Conservation (phyloP, 768 basidiomycete species). For the Phanerodontia chrysosporium region DNA sequence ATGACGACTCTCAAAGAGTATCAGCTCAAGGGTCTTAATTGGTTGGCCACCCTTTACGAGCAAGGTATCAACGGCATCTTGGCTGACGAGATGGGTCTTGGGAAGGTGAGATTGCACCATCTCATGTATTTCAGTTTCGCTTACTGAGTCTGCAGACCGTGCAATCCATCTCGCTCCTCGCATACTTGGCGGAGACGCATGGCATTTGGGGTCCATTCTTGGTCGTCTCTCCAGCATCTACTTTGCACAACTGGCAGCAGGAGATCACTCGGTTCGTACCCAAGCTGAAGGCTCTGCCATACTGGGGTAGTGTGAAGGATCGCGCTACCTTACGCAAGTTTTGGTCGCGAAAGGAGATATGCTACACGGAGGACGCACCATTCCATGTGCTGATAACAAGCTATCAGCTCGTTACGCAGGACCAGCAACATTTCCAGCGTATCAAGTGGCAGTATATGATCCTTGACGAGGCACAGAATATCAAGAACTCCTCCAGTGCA, state of each 20-base stretch:
- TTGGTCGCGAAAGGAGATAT: conserved; percentile 97
- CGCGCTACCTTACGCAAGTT: conserved; percentile 91
- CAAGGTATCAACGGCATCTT: conserved; percentile 99
- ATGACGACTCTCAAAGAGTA: conserved; percentile 98
- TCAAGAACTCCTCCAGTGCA: conserved; percentile 94
- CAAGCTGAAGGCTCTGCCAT: conserved; percentile 87
- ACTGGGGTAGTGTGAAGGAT: conserved; percentile 98
- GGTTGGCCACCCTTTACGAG: conserved; percentile 96
- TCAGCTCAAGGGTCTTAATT: conserved; percentile 95
- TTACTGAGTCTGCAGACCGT: conserved; percentile 59
- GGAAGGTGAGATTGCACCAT: conserved; percentile 50
- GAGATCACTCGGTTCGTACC: conserved; percentile 96
- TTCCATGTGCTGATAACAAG: conserved; percentile 97
- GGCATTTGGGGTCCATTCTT: conserved; percentile 99
- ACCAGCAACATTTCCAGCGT: conserved; percentile 96
- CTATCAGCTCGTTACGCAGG: conserved; percentile 94
- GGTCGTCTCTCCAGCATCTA: conserved; percentile 95
- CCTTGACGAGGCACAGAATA: conserved; percentile 98
- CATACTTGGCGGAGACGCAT: conserved; percentile 94
- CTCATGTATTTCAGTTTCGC: not conserved
- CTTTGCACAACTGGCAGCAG: conserved; percentile 99
- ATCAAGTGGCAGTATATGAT: conserved; percentile 99
- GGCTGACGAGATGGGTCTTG: conserved; percentile 98
- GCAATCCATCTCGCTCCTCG: conserved; percentile 93
- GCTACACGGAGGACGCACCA: conserved; percentile 90